phyloP scores from a whole-genome alignment of 2,329 filamentous ascomycete genomes.

The Sclerotiophoma versabilis region DNA sequence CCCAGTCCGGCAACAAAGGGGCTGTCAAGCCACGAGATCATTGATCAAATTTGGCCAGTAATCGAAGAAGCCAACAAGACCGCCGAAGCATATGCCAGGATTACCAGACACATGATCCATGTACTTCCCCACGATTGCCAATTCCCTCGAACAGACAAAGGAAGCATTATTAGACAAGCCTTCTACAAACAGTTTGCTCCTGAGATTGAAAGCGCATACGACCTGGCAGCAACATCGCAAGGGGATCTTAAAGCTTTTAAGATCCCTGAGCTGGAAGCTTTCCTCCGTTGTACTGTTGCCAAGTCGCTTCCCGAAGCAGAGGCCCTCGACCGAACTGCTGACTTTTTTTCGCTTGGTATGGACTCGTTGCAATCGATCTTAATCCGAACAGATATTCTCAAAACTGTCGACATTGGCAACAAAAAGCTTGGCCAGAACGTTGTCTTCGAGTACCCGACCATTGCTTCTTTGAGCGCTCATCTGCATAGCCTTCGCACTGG shows the following conservation, averaged over 20 bases:
- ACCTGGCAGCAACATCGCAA: slow-evolving; percentile 14
- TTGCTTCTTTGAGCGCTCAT: slow-evolving; percentile 55
- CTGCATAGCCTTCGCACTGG: slow-evolving; percentile 55
- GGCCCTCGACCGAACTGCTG: slow-evolving; percentile 49
- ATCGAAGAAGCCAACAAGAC: slow-evolving; percentile 60
- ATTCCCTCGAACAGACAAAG: slow-evolving; percentile 64
- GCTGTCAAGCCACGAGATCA: slow-evolving; percentile 53
- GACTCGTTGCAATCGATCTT: slow-evolving; percentile 67
- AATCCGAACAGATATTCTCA: slow-evolving; percentile 60
- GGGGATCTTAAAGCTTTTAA: slow-evolving; percentile 28
- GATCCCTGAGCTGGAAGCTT: slow-evolving; percentile 39
- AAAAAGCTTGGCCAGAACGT: slow-evolving; percentile 61
- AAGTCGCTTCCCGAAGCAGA: slow-evolving; percentile 20
- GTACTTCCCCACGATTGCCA: slow-evolving; percentile 55
- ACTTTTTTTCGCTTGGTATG: slow-evolving; percentile 66
- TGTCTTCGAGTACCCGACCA: slow-evolving; percentile 64
- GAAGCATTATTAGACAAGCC: slow-evolving; percentile 61
- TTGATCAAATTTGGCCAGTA: slow-evolving; percentile 58
- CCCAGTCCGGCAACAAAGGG: slow-evolving; percentile 53
- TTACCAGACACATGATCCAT: slow-evolving; percentile 61
- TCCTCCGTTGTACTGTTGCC: slow-evolving; percentile 23
- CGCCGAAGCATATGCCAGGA: slow-evolving; percentile 60
- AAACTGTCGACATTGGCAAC: slow-evolving; percentile 57
- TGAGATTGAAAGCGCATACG: slow-evolving; percentile 58
- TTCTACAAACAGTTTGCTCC: slow-evolving; percentile 59